Evolutionary conservation across 1,139 yeast species (phyloP), one percentile per base, ranked within the genome.

Genomic region (Hyphopichia buzzinii): DNA sequence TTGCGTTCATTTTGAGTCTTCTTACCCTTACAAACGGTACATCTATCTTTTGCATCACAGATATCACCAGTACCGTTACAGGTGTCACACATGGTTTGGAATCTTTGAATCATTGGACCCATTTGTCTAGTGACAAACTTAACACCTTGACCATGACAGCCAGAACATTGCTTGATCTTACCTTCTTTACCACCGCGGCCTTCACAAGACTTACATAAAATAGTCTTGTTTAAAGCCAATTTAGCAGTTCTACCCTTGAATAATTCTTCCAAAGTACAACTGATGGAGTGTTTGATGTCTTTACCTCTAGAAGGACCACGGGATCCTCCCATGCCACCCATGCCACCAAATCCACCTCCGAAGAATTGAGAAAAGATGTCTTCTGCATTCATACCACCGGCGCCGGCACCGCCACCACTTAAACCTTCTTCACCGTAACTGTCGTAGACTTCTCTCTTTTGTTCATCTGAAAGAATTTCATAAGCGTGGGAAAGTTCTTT

Each of bases 91-190:
- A 81, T 83, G 29, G 95, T 83, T 72, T 92, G 98, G 80, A 86
- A 86, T 74, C 97, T 83, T 73, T 92, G 99, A 56, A 92, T 84
- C 94, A 92, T 89, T 47, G 96, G 97, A 50, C 99, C 99, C 97
- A 92, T 90, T 67, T 92, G 97, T 73, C 96, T 86, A 40, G 97
- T 88, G 52, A 90, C 84, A 52, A 92, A 84, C 66, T 81, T 87
- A 65, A 84, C 72, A 78, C 99, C 99, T 55, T 78, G 77, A 67
- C 99, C 99, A 46, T 64, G 65, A 81, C 99, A 92, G 33, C 81
- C 65, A 39, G 81, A 50, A 81, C 99, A 92, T 55, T 82, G 81
- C 73, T 84, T 85, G 50, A 90, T 95, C 43, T 88, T 76, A 42
- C 95, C 95, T 50, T 81, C 88, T 60, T 88, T 88, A 67, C 98